Evolutionary conservation across 2,329 filamentous ascomycete species (phyloP).

Genomic region (Arthrobotrys conoides): DNA sequence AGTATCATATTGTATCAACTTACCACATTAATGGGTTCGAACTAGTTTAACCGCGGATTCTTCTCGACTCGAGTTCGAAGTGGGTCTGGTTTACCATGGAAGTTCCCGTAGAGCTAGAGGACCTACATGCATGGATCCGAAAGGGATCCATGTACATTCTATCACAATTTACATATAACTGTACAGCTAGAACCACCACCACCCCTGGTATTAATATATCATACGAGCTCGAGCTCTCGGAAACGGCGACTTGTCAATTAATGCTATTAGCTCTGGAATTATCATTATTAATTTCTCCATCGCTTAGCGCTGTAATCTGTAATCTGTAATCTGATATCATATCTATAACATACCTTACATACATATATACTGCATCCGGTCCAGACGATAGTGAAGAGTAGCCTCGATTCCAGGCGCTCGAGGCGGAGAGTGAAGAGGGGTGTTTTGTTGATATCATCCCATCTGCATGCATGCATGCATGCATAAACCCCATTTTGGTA

Average conservation of each 20-base stretch:
- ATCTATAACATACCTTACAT: not conserved
- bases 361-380: not conserved
- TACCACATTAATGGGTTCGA: not conserved
- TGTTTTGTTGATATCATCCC: slow-evolving; percentile 16
- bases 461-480: slow-evolving; percentile 34
- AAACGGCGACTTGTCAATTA: slow-evolving; percentile 14
- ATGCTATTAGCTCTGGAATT: not conserved
- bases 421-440: not conserved
- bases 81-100: not conserved
- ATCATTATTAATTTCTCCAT: slow-evolving; percentile 2
- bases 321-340: slow-evolving; percentile 44
- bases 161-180: not conserved
- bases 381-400: too few species aligned
- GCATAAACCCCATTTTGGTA: slow-evolving; percentile 25
- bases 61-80: not conserved
- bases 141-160: not conserved
- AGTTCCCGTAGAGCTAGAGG: not conserved
- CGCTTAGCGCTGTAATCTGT: not conserved
- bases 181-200: not conserved
- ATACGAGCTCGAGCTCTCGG: slow-evolving; percentile 15
- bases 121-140: not conserved
- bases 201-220: not conserved
- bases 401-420: too few species aligned
- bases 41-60: not conserved
- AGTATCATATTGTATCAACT: not conserved